Conservation (phyloP, 345 rosid genomes). For the Eucalyptus lansdowneana region DNA sequence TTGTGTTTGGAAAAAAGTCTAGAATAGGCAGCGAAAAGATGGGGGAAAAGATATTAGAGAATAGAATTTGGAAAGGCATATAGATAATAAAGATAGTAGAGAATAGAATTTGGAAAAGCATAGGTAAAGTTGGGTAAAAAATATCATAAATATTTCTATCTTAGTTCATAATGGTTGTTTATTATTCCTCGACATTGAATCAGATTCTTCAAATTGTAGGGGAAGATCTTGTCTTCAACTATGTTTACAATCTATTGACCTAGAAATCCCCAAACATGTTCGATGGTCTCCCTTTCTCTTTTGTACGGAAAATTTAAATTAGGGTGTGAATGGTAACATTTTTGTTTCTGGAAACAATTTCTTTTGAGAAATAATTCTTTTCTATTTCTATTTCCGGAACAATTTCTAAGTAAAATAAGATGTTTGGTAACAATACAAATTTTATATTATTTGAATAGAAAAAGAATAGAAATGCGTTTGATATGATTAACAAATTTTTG, state of each 20-base stretch:
- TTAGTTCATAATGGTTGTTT: neutral
- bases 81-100: neutral
- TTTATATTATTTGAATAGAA: no score
- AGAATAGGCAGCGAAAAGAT: neutral
- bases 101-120: neutral
- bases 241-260: neutral
- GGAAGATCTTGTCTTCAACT: fast-evolving
- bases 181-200: neutral
- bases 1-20: neutral
- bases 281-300: neutral
- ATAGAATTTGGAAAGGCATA: neutral
- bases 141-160: neutral
- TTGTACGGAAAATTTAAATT: neutral
- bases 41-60: neutral
- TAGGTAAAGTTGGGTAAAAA: neutral
- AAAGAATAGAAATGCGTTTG: no score
- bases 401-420: no score
- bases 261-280: neutral
- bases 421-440: no score
- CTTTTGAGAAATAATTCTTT: no score
- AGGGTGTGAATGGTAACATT: no score
- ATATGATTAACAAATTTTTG: no score
- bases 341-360: no score
- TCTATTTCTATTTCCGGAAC: no score
- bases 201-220: neutral